Percentiles rank a stretch among this genome's conserved stretches.
phyloP scores from a whole-genome alignment of 176 grass and related monocot genomes.

The Oryza coarctata region DNA sequence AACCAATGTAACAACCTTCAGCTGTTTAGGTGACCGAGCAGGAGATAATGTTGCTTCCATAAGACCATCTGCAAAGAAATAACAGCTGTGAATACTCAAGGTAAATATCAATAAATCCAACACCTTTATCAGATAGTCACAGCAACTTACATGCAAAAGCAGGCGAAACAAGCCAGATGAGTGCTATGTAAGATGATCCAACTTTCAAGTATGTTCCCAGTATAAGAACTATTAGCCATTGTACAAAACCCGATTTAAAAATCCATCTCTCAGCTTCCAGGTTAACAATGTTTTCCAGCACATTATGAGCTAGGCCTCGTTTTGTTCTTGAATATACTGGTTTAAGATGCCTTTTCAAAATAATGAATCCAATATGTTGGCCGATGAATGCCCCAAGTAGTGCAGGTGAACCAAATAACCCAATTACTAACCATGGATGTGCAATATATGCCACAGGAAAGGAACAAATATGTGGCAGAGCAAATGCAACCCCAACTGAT shows the following conservation, averaged over 20 bases:
- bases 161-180: constrained; percentile 91
- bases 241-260: constrained; percentile 91
- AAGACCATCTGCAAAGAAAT: constrained; percentile 75
- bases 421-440: constrained; percentile 79
- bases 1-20: constrained; percentile 85
- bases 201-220: constrained; percentile 78
- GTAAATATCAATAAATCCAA: background rate
- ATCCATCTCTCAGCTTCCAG: constrained; percentile 98
- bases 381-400: constrained; percentile 84
- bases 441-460: constrained; percentile 77
- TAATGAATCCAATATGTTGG: constrained; percentile 77
- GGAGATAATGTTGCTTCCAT: constrained; percentile 96
- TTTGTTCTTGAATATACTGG: constrained; percentile 42
- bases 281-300: constrained; percentile 46
- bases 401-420: constrained; percentile 90
- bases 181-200: constrained; percentile 73
- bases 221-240: constrained; percentile 83
- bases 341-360: constrained; percentile 52
- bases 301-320: constrained; percentile 28
- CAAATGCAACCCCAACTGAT: constrained; percentile 64
- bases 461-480: constrained; percentile 60
- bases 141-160: constrained; percentile 91
- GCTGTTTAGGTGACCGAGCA: constrained; percentile 66
- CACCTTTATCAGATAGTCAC: constrained; percentile 19
- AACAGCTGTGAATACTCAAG: constrained; percentile 18